phyloP scores from a whole-genome alignment of 1,284 basidiomycete genomes.

The Xanthoconium separans region DNA sequence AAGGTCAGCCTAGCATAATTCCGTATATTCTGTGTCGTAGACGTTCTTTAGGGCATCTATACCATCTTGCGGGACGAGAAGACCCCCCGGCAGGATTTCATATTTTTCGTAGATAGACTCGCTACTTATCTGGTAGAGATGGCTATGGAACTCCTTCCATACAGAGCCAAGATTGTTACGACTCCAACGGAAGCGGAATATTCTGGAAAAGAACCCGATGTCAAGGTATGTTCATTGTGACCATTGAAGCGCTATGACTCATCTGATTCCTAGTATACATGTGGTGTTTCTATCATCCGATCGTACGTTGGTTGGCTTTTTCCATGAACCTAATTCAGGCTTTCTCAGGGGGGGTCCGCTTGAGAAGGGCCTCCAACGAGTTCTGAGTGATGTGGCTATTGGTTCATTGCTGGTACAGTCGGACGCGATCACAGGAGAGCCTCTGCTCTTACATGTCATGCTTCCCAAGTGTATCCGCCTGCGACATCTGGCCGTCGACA shows the following conservation, averaged over 20 bases:
- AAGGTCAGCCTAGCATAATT: constrained; percentile 44
- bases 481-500: constrained; percentile 59
- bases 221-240: constrained; percentile 40
- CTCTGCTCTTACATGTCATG: constrained; percentile 79
- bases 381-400: constrained; percentile 84
- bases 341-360: constrained; percentile 77
- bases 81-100: constrained; percentile 81
- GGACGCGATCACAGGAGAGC: constrained; percentile 83
- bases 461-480: constrained; percentile 75
- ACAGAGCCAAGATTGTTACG: constrained; percentile 56
- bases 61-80: constrained; percentile 78
- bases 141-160: constrained; percentile 82
- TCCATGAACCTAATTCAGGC: constrained; percentile 8
- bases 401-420: constrained; percentile 93
- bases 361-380: constrained; percentile 86
- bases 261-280: constrained; percentile 47
- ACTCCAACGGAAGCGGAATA: constrained; percentile 67
- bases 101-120: constrained; percentile 86
- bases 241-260: not conserved
- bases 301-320: constrained; percentile 51
- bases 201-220: constrained; percentile 62
- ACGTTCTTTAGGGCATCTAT: constrained; percentile 70
- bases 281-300: constrained; percentile 82
- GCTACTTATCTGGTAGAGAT: constrained; percentile 85
- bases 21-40: constrained; percentile 43